Evolutionary conservation across 495 filamentous ascomycete species (phyloP).

Genomic region (Trichoderma parareesei): DNA sequence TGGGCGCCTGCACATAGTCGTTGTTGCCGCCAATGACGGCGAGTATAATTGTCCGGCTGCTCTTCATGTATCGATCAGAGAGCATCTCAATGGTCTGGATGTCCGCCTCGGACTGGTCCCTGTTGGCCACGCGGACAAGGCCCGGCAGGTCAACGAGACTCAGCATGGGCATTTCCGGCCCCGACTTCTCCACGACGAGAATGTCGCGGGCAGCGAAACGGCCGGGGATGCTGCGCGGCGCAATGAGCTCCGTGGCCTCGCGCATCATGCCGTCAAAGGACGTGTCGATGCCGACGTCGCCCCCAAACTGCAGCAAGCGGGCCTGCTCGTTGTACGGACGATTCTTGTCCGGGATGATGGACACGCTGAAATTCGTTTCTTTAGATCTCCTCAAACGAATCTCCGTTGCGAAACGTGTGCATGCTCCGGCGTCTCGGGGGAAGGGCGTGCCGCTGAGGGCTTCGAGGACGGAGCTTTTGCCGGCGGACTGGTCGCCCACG

Average conservation of each 20-base stretch:
- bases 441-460: slow-evolving; percentile 65
- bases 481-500: slow-evolving; percentile 63
- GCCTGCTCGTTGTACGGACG: slow-evolving; percentile 27
- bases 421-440: slow-evolving; percentile 53
- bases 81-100: slow-evolving; percentile 38
- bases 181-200: slow-evolving; percentile 44
- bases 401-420: slow-evolving; percentile 64
- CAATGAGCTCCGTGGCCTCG: slow-evolving; percentile 28
- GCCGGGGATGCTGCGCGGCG: slow-evolving; percentile 29
- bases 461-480: slow-evolving; percentile 69
- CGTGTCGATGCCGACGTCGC: slow-evolving; percentile 21
- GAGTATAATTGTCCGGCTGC: slow-evolving; percentile 43
- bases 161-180: slow-evolving; percentile 44
- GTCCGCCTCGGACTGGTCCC: slow-evolving; percentile 38
- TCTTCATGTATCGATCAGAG: slow-evolving; percentile 43
- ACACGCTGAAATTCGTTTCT: slow-evolving; percentile 34
- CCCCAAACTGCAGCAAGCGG: slow-evolving; percentile 38
- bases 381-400: slow-evolving; percentile 38
- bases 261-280: slow-evolving; percentile 30
- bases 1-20: slow-evolving; percentile 41
- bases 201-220: slow-evolving; percentile 37
- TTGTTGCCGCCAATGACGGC: slow-evolving; percentile 45
- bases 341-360: slow-evolving; percentile 43
- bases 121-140: slow-evolving; percentile 40
- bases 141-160: slow-evolving; percentile 52